Percentiles rank a stretch among this genome's conserved stretches.
phyloP scores from a whole-genome alignment of 2,329 filamentous ascomycete species.

The Fusarium euwallaceae region DNA sequence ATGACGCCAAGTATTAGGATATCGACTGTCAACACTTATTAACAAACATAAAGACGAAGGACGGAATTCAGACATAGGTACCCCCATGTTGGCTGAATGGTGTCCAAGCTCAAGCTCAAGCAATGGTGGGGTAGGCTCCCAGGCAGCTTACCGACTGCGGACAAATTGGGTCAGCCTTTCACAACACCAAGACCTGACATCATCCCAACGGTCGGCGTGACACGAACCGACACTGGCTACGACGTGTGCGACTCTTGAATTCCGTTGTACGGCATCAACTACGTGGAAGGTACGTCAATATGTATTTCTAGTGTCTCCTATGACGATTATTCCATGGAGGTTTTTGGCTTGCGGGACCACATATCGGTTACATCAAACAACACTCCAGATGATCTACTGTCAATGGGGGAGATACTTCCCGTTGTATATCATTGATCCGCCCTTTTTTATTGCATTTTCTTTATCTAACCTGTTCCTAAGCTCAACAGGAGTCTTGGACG shows the following conservation, averaged over 20 bases:
- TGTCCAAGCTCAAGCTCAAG: background rate
- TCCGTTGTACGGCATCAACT: slow-evolving; percentile 14
- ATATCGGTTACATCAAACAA: background rate
- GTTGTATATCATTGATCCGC: background rate
- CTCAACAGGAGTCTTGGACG: too few species aligned
- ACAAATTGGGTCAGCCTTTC: slow-evolving; percentile 1
- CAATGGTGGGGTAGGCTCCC: slow-evolving; percentile 23
- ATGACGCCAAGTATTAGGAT: background rate
- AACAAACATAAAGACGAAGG: background rate
- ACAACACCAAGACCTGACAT: slow-evolving; percentile 36
- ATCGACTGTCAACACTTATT: background rate
- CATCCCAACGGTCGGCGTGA: slow-evolving; percentile 15
- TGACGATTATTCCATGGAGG: background rate
- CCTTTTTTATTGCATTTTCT: background rate
- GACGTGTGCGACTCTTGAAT: slow-evolving; percentile 6
- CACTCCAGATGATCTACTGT: background rate
- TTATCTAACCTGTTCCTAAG: background rate
- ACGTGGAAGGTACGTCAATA: slow-evolving; percentile 13
- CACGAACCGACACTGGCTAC: slow-evolving; percentile 19
- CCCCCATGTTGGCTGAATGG: background rate
- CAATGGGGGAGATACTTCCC: background rate
- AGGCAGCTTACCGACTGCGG: slow-evolving; percentile 1
- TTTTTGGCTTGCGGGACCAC: background rate
- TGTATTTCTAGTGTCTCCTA: background rate
- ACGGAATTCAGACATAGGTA: background rate